A percentile compares a stretch with the other conserved stretches of the same genome.
phyloP scores from a whole-genome alignment of 2,329 filamentous ascomycete genomes.

The Penicillium sp. region DNA sequence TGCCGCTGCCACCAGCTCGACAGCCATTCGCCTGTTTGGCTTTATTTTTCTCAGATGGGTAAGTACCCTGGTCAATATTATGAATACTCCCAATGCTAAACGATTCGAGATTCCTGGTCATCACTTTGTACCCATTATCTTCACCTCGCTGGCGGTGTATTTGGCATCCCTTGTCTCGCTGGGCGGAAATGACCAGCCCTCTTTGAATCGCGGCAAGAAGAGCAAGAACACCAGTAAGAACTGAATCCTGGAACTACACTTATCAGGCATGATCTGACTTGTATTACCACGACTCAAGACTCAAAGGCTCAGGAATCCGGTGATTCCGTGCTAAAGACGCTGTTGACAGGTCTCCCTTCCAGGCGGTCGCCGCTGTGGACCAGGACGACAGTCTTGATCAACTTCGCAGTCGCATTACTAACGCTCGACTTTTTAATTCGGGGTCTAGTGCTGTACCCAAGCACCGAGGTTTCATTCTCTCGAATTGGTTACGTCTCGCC shows the following conservation, averaged over 20 bases:
- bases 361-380: conserved; percentile 69
- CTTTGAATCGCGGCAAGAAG: conserved; percentile 13
- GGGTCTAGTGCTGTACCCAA: conserved; percentile 69
- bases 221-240: conserved; percentile 16
- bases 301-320: conserved; percentile 13
- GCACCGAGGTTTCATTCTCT: conserved; percentile 78
- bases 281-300: background rate
- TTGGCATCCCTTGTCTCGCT: conserved; percentile 43
- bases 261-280: background rate
- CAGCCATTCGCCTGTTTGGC: conserved; percentile 39
- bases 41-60: conserved; percentile 53
- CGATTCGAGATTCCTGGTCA: conserved; percentile 43
- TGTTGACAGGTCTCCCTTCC: conserved; percentile 77
- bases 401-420: conserved; percentile 69
- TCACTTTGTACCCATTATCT: conserved; percentile 41
- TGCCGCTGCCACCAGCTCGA: conserved; percentile 42
- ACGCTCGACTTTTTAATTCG: conserved; percentile 78
- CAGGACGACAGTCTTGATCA: conserved; percentile 70
- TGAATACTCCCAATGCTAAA: background rate
- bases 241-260: background rate
- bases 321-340: conserved; percentile 58
- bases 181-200: conserved; percentile 8
- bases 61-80: conserved; percentile 7
- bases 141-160: conserved; percentile 52
- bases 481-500: conserved; percentile 86